Conservation (phyloP, 441 rosid species). For the Oxalis stricta region DNA sequence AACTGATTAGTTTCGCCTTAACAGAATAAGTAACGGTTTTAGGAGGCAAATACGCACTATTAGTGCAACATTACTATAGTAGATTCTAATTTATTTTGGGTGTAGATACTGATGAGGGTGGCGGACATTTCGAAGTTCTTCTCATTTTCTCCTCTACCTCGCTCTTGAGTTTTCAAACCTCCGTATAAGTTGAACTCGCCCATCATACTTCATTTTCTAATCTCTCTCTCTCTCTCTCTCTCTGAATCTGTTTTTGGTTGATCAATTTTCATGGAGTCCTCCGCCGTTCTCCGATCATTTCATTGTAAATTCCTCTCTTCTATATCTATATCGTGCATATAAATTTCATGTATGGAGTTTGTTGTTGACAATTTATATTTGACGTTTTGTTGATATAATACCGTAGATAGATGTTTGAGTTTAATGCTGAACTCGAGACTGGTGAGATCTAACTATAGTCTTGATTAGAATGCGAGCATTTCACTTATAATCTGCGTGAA, state of each 20-base stretch:
- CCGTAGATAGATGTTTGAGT: not conserved
- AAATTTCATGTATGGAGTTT: not conserved
- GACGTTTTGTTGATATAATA: no score
- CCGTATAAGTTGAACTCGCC: no score
- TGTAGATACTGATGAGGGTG: slow-evolving; percentile 16
- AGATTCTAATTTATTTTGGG: no score
- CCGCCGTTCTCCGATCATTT: slow-evolving; percentile 48
- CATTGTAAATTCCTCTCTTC: slow-evolving; percentile 22
- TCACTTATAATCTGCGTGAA: no score
- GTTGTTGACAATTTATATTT: not conserved
- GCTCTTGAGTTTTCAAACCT: slow-evolving; percentile 4
- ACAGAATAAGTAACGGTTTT: no score
- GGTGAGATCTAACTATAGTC: not conserved
- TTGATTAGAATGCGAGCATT: no score
- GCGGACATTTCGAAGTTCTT: slow-evolving; percentile 29
- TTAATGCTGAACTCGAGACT: not conserved
- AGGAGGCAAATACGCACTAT: no score
- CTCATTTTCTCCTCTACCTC: not conserved
- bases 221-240: slow-evolving; percentile 2
- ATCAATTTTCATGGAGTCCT: slow-evolving; percentile 48
- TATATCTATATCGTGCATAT: not conserved
- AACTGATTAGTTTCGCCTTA: no score
- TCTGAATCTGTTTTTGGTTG: not conserved
- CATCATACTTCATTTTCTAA: no score
- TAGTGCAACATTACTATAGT: no score